These are phyloP conservation scores for Kwoniella pini DNA, from an alignment of 768 basidiomycete species.

Conservation along the genomic window DNA sequence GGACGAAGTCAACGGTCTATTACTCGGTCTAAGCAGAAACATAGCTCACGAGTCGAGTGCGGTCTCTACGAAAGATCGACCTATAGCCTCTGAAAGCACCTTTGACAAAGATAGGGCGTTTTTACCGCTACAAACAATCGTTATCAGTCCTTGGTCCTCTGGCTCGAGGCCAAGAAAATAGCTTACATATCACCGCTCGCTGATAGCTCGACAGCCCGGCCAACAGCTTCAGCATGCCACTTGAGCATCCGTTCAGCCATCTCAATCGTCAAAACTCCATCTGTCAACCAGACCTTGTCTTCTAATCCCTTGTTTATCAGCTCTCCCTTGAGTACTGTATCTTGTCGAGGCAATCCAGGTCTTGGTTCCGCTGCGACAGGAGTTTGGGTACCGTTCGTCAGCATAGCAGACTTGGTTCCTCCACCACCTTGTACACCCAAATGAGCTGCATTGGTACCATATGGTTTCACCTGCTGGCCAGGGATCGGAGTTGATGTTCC, in stretches of 20 bases:
- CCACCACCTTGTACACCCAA: slow-evolving; percentile 51
- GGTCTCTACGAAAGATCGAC: slow-evolving; percentile 80
- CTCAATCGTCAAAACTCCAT: slow-evolving; percentile 74
- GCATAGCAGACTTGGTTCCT: slow-evolving; percentile 33
- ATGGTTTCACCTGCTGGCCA: slow-evolving; percentile 15
- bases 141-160: no score
- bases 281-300: slow-evolving; percentile 74
- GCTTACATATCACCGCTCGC: slow-evolving; percentile 79
- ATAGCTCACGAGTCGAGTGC: slow-evolving; percentile 89
- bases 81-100: slow-evolving; percentile 82
- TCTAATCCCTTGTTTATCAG: slow-evolving; percentile 57
- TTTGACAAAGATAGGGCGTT: slow-evolving; percentile 79
- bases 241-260: slow-evolving; percentile 86
- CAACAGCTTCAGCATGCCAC: slow-evolving; percentile 98
- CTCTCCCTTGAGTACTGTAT: slow-evolving; percentile 26
- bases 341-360: slow-evolving; percentile 21
- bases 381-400: slow-evolving; percentile 49
- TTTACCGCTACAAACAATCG: slow-evolving; percentile 66
- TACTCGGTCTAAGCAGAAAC: no score
- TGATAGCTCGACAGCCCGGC: slow-evolving; percentile 88
- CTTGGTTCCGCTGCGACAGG: slow-evolving; percentile 15
- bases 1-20: no score
- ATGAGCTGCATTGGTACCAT: slow-evolving; percentile 3
- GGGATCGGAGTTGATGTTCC: slow-evolving; percentile 10
- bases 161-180: no score